These are phyloP conservation scores for Cokeromyces recurvatus DNA, from an alignment of 371 early-diverging fungal genomes.

Conservation along the genomic window DNA sequence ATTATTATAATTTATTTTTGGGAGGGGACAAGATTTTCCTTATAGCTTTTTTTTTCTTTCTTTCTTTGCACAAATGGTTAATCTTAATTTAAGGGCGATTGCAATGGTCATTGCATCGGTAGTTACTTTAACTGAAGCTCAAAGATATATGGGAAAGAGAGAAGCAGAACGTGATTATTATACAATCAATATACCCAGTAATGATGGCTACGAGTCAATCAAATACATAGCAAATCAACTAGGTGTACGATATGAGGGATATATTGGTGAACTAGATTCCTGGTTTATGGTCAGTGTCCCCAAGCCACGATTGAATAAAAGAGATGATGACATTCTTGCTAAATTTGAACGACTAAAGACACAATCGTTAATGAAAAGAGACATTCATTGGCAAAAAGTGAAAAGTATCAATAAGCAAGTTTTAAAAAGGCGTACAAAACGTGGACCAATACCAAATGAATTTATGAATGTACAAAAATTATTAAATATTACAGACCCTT, in stretches of 20 bases:
- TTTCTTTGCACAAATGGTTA: too few relatives aligned
- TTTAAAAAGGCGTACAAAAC: slow-evolving; percentile 28
- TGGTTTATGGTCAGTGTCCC: slow-evolving; percentile 59
- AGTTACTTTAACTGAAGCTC: too few relatives aligned
- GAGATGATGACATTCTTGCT: slow-evolving; percentile 9
- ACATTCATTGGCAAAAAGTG: slow-evolving; percentile 14
- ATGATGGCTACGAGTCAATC: slow-evolving; percentile 17
- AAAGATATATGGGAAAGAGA: slow-evolving; percentile 18
- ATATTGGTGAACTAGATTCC: slow-evolving; percentile 61
- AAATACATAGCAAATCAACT: slow-evolving; percentile 40
- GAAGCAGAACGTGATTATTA: slow-evolving; percentile 41
- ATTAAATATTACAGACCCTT: slow-evolving; percentile 69
- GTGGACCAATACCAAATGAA: slow-evolving; percentile 23
- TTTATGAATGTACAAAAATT: slow-evolving; percentile 13
- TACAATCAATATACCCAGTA: slow-evolving; percentile 40
- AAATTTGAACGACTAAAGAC: slow-evolving; percentile 11
- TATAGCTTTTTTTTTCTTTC: too few relatives aligned
- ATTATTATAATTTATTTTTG: too few relatives aligned
- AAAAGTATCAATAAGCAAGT: slow-evolving; percentile 28
- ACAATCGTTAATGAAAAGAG: slow-evolving; percentile 9
- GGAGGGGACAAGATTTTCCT: too few relatives aligned
- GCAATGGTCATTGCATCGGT: too few relatives aligned
- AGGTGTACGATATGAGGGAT: slow-evolving; percentile 53
- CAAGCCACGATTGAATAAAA: slow-evolving; percentile 4
- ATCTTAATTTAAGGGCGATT: too few relatives aligned